phyloP scores from a whole-genome alignment of 805 yeast species.

The Yarrowia divulgata region DNA sequence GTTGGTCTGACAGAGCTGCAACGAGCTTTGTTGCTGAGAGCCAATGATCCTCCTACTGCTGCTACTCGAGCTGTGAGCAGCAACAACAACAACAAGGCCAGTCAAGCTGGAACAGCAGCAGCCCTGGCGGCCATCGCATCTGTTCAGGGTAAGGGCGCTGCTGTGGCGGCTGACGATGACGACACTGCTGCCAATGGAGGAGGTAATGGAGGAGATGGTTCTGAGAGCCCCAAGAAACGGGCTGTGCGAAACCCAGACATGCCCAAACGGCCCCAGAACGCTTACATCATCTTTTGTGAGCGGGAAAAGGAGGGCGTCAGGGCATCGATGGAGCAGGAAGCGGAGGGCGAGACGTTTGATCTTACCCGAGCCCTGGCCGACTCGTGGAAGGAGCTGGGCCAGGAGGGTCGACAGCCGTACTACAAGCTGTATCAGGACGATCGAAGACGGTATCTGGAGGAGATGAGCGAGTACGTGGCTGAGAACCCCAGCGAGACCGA shows the following conservation, averaged over 20 bases:
- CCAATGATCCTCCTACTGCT: background rate
- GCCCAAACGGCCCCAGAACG: slow-evolving; percentile 91
- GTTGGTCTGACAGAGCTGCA: slow-evolving; percentile 10
- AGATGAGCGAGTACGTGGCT: slow-evolving; percentile 65
- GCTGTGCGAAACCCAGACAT: slow-evolving; percentile 76
- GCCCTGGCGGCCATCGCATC: slow-evolving; percentile 23
- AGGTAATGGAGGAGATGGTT: background rate
- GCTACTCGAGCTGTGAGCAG: background rate
- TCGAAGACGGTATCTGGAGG: slow-evolving; percentile 73
- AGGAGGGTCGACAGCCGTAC: slow-evolving; percentile 73
- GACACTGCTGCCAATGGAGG: too few species aligned
- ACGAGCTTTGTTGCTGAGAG: slow-evolving; percentile 8
- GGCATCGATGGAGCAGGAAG: slow-evolving; percentile 63
- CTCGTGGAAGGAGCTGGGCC: slow-evolving; percentile 79
- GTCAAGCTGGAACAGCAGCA: slow-evolving; percentile 13
- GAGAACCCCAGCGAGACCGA: slow-evolving; percentile 44
- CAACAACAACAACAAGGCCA: slow-evolving; percentile 12
- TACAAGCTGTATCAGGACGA: slow-evolving; percentile 80
- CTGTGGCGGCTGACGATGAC: background rate
- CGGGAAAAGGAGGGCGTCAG: slow-evolving; percentile 77
- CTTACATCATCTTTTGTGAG: slow-evolving; percentile 87
- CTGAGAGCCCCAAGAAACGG: slow-evolving; percentile 18
- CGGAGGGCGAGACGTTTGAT: slow-evolving; percentile 58
- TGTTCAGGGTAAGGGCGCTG: slow-evolving; percentile 9
- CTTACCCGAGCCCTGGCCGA: slow-evolving; percentile 81